phyloP scores from a whole-genome alignment of 768 basidiomycete species.

The Lentinula aciculospora region DNA sequence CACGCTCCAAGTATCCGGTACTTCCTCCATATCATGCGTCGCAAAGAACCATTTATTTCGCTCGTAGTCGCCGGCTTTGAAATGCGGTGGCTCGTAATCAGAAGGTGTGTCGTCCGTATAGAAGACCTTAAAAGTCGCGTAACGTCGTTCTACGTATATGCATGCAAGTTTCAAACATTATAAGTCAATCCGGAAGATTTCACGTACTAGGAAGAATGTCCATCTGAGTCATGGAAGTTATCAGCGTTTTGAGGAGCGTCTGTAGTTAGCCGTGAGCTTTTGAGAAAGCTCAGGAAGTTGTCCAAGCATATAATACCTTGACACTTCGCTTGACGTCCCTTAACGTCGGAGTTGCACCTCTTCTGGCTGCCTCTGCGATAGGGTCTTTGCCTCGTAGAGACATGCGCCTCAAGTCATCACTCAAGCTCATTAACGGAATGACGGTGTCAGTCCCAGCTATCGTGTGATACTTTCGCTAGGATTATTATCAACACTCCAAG shows the following conservation, averaged over 20 bases:
- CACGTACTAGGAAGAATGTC: constrained; percentile 73
- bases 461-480: constrained; percentile 52
- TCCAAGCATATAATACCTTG: constrained; percentile 40
- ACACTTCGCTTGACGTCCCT: constrained; percentile 79
- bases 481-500: not conserved
- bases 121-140: constrained; percentile 84
- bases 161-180: too few relatives aligned
- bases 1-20: constrained; percentile 67
- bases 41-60: constrained; percentile 77
- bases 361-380: constrained; percentile 49
- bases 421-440: constrained; percentile 73
- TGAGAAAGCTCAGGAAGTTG: not conserved
- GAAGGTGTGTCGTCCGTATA: constrained; percentile 75
- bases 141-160: constrained; percentile 63
- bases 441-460: constrained; percentile 52
- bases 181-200: too few relatives aligned
- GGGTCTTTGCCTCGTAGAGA: constrained; percentile 49
- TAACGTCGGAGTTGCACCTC: constrained; percentile 64
- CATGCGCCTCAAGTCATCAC: constrained; percentile 49
- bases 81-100: constrained; percentile 83
- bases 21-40: constrained; percentile 67
- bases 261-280: constrained; percentile 20
- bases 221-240: constrained; percentile 77
- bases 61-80: constrained; percentile 64
- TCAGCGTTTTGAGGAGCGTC: constrained; percentile 71